Conservation (phyloP, 1,284 basidiomycete genomes). For the Microbotryum lychnidis-dioicae region DNA sequence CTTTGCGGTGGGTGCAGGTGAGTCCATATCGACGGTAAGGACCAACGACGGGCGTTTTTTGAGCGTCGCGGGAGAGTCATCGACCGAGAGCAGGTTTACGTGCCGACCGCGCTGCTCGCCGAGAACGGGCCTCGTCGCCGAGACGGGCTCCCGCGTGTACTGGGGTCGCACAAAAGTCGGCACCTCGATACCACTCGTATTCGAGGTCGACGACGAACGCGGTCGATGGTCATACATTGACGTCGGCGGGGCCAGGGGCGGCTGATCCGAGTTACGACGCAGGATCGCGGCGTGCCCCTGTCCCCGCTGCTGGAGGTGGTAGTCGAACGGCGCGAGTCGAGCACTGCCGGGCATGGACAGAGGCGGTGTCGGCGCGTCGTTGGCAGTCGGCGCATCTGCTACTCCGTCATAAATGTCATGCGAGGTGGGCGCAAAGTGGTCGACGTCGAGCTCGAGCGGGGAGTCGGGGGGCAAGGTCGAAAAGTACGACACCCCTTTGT, state of each 20-base stretch:
- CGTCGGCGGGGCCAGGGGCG: neutral
- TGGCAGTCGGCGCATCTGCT: too few relatives aligned
- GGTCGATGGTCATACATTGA: neutral
- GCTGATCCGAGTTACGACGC: neutral
- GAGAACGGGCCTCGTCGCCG: neutral
- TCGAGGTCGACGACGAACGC: constrained; percentile 10
- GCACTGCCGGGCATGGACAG: constrained; percentile 6
- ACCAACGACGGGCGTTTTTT: constrained; percentile 26
- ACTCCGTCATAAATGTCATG: too few relatives aligned
- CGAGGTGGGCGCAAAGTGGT: too few relatives aligned
- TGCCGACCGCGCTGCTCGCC: constrained; percentile 11
- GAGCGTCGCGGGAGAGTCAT: neutral
- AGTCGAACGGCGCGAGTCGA: neutral
- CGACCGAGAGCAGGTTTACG: neutral
- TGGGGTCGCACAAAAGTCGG: too few relatives aligned
- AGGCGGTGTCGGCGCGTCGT: constrained; percentile 14
- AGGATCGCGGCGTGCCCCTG: constrained; percentile 7
- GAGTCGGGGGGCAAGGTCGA: too few relatives aligned
- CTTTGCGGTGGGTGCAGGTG: constrained; percentile 12
- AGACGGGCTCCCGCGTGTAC: too few relatives aligned
- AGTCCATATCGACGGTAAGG: constrained; percentile 24
- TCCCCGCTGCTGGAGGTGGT: neutral
- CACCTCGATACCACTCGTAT: too few relatives aligned
- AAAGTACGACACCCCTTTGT: too few relatives aligned
- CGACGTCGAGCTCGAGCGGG: too few relatives aligned